Conservation (phyloP, 1,139 yeast species). For the Candida tropicalis region DNA sequence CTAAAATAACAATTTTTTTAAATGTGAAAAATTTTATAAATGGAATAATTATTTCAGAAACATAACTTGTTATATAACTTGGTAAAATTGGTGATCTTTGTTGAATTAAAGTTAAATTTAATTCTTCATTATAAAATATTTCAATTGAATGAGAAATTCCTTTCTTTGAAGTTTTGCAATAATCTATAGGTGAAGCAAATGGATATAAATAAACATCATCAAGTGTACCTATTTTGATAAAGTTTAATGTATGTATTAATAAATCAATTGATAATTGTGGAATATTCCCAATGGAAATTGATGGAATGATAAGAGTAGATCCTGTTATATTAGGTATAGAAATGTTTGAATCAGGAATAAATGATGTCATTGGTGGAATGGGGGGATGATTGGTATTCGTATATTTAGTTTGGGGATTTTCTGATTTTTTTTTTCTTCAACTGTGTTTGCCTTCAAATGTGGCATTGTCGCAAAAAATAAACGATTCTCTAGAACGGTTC, state of each 20-base stretch:
- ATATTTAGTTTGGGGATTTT: background rate
- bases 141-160: constrained; percentile 67
- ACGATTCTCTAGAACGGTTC: too few relatives aligned
- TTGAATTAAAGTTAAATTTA: constrained; percentile 62
- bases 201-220: constrained; percentile 73
- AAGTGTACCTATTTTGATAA: constrained; percentile 54
- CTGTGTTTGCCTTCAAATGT: too few relatives aligned
- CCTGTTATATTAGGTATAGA: background rate
- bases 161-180: constrained; percentile 10
- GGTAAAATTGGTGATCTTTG: constrained; percentile 85
- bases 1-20: constrained; percentile 56
- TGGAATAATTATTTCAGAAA: constrained; percentile 55
- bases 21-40: constrained; percentile 45
- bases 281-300: constrained; percentile 85
- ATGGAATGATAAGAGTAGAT: constrained; percentile 59
- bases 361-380: constrained; percentile 5
- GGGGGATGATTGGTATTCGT: background rate
- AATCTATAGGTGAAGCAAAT: constrained; percentile 79
- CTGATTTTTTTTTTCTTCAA: background rate
- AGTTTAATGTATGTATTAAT: constrained; percentile 61
- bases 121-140: constrained; percentile 44
- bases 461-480: too few relatives aligned
- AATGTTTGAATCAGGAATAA: constrained; percentile 1
- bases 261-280: constrained; percentile 84
- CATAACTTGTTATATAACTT: constrained; percentile 55